Conservation (phyloP, 1,284 basidiomycete species). For the Mycena sp. region DNA sequence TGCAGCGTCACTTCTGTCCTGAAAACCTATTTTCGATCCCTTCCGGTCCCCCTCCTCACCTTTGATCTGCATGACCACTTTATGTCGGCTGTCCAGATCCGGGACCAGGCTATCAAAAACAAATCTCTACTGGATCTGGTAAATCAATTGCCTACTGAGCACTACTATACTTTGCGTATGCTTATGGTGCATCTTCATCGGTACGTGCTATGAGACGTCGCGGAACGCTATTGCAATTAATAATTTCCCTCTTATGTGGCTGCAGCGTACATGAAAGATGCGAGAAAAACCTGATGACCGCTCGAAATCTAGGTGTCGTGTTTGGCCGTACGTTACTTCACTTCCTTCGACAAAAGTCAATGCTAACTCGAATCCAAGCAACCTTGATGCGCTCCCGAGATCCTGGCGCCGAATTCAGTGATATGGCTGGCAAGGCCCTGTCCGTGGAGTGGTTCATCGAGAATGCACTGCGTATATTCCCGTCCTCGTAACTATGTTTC, state of each 20-base stretch:
- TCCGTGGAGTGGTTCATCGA: constrained; percentile 93
- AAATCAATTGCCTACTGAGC: constrained; percentile 82
- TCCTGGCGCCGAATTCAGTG: constrained; percentile 90
- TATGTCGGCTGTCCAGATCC: constrained; percentile 77
- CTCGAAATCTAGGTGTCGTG: constrained; percentile 98
- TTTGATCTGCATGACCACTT: constrained; percentile 93
- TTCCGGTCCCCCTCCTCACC: constrained; percentile 93
- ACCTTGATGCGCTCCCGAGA: constrained; percentile 93
- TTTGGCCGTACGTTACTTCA: constrained; percentile 86
- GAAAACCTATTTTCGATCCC: constrained; percentile 94
- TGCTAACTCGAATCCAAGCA: constrained; percentile 58
- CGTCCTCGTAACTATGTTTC: constrained; percentile 15
- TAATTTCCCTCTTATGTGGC: background rate
- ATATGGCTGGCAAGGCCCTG: constrained; percentile 96
- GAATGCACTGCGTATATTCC: constrained; percentile 66
- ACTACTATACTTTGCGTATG: constrained; percentile 86
- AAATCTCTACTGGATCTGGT: constrained; percentile 76
- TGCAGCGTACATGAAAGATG: constrained; percentile 74
- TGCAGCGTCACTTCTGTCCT: constrained; percentile 96
- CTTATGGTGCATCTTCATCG: constrained; percentile 91
- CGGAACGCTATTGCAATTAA: constrained; percentile 2
- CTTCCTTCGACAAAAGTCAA: background rate
- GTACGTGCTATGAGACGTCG: constrained; percentile 52
- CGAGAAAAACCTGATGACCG: constrained; percentile 91
- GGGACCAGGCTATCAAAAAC: constrained; percentile 71